Base-by-base conservation (phyloP, 225 moss, liverwort and hornwort genomes). In the Bryum argenteum region DNA sequence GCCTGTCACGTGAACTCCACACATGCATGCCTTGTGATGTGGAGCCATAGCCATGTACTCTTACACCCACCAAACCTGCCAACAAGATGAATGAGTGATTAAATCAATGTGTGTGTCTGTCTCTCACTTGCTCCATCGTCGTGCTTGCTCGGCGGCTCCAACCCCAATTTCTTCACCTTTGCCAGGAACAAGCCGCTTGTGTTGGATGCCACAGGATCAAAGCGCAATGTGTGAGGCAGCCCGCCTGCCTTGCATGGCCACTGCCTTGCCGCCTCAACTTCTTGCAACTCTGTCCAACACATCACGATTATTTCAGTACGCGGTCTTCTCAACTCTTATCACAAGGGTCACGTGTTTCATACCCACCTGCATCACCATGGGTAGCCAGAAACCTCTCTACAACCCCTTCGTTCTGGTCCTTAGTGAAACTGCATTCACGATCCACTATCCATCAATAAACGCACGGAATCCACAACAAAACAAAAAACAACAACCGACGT, bases 161-260 rank as follows among this genome's bases (percentile, higher is more conserved):
- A 42, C 13, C 70, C 70, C 58, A 70, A 15, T 63, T 83, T 93
- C 40, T 51, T 67, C 22, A 97, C 73, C 75, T 88, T 92, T 7
- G 92, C 91, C 37, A 94, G 72, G 80, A 97, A 97, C 24, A 97
- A 83, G 48, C 97, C 97, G 76, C 92, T 94, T 33, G 97, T 97
- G 61, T 87, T 90, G 13, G 97, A 97, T 23, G 72, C 73, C 14
- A 90, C 79, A 54, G 94, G 92, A 83, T 97, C 92, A 70, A 97
- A 97, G 10, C 97, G 90, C 10, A 92, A 54, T 0, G 94, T 82
- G 78, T 90, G 83, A 21, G 72, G 65, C 61, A 97, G 85, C 22
- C 74, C 82, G 26, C 94, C 97, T 53, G 81, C 77, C 71, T 75
- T 81, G 65, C 90, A 97, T 63, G 94, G 97, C 97, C 97, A 97